Conservation (phyloP, 495 filamentous ascomycete species). For the Penicillium daleae region DNA sequence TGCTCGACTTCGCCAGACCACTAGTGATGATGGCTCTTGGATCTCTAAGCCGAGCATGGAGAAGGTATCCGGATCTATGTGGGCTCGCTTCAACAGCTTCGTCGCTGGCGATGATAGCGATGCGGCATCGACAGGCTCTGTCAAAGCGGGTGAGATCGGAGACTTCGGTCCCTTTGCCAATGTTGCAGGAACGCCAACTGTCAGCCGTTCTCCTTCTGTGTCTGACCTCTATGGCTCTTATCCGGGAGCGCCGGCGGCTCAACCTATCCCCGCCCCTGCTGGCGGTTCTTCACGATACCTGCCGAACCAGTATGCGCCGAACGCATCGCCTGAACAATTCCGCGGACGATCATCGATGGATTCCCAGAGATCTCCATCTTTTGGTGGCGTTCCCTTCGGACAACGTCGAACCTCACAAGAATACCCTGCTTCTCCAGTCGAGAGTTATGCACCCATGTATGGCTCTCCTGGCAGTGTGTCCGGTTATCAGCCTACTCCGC, state of each 20-base stretch:
- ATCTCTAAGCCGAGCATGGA: conserved; percentile 94
- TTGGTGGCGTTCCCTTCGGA: conserved; percentile 30
- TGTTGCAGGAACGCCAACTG: conserved; percentile 76
- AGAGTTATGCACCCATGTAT: conserved; percentile 38
- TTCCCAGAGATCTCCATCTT: conserved; percentile 47
- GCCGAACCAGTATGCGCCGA: conserved; percentile 56
- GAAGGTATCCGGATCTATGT: conserved; percentile 85
- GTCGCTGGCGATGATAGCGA: conserved; percentile 88
- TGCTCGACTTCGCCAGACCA: conserved; percentile 79
- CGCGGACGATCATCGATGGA: conserved; percentile 51
- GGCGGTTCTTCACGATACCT: conserved; percentile 65
- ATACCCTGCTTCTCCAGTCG: conserved; percentile 36
- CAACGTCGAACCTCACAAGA: conserved; percentile 50
- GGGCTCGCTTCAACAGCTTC: conserved; percentile 91
- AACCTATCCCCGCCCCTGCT: conserved; percentile 43
- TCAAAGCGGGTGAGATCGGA: conserved; percentile 51
- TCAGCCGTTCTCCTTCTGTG: conserved; percentile 79
- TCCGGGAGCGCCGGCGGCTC: conserved; percentile 38
- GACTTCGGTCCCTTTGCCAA: conserved; percentile 81
- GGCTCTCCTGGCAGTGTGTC: conserved; percentile 38
- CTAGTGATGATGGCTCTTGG: conserved; percentile 74
- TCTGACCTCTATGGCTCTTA: conserved; percentile 75
- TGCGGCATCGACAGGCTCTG: conserved; percentile 59
- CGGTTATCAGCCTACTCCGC: conserved; percentile 53
- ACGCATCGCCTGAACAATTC: conserved; percentile 52